These are phyloP conservation scores for Rhinocladiella mackenziei DNA, from an alignment of 2,329 filamentous ascomycete genomes.

Conservation along the genomic window DNA sequence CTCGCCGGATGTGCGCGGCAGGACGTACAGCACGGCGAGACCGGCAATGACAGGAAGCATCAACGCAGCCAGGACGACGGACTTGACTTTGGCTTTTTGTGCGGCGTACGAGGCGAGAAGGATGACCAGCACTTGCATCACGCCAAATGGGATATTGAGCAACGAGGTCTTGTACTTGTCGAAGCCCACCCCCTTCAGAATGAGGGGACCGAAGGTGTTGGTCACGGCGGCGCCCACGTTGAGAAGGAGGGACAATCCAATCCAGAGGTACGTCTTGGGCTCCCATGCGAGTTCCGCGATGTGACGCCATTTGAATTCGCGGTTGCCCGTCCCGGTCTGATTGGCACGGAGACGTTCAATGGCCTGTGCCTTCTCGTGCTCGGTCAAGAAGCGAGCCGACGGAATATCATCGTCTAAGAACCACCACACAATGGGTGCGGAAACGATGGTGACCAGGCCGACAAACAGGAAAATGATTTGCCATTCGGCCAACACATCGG, in stretches of 20 bases:
- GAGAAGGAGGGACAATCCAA: slow-evolving; percentile 57
- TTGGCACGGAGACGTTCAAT: slow-evolving; percentile 50
- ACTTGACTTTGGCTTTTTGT: slow-evolving; percentile 56
- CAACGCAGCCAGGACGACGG: slow-evolving; percentile 50
- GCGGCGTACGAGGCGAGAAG: slow-evolving; percentile 57
- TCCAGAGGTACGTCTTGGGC: slow-evolving; percentile 55
- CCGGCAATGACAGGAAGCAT: slow-evolving; percentile 60
- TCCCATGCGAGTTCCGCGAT: slow-evolving; percentile 43
- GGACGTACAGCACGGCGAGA: slow-evolving; percentile 48
- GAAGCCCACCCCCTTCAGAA: slow-evolving; percentile 58
- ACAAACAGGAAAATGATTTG: slow-evolving; percentile 61
- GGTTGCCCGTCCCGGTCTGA: slow-evolving; percentile 45
- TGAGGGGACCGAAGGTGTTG: slow-evolving; percentile 63
- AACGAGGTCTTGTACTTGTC: slow-evolving; percentile 56
- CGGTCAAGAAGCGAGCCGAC: slow-evolving; percentile 47
- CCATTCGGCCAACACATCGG: slow-evolving; percentile 45
- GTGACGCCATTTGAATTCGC: slow-evolving; percentile 46
- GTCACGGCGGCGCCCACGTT: slow-evolving; percentile 63
- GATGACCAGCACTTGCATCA: slow-evolving; percentile 58
- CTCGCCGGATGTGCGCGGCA: slow-evolving; percentile 44
- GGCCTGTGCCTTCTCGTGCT: slow-evolving; percentile 45
- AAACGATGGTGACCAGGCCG: slow-evolving; percentile 57
- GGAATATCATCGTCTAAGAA: slow-evolving; percentile 58
- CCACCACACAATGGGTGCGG: slow-evolving; percentile 57
- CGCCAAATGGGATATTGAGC: slow-evolving; percentile 65